phyloP scores from a whole-genome alignment of 208 protist species.

The Trypanosoma rangeli region DNA sequence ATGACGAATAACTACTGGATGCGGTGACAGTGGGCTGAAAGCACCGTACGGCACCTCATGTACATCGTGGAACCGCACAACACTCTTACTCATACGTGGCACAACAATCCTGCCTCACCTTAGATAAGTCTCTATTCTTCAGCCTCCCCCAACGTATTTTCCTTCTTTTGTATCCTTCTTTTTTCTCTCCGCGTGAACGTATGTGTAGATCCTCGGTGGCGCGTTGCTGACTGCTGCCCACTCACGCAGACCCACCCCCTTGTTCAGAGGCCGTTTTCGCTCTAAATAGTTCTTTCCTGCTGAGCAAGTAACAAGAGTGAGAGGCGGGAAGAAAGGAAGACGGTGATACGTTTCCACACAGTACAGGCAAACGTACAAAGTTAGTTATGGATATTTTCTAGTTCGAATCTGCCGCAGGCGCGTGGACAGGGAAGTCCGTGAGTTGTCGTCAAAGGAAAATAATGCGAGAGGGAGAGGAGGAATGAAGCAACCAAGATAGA shows the following conservation, averaged over 20 bases:
- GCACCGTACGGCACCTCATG: constrained; percentile 76
- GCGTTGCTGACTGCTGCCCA: not conserved
- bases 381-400: not conserved
- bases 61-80: constrained; percentile 73
- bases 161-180: constrained; percentile 19
- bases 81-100: constrained; percentile 30
- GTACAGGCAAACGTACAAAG: not conserved
- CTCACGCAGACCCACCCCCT: not conserved
- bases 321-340: not conserved
- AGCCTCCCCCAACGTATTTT: constrained; percentile 28
- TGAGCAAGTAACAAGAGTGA: not conserved
- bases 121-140: not conserved
- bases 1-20: constrained; percentile 77
- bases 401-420: not conserved
- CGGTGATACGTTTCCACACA: no score
- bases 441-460: not conserved
- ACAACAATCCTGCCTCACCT: not conserved
- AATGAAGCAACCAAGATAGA: not conserved
- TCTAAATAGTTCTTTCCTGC: not conserved
- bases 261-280: not conserved
- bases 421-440: not conserved
- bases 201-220: not conserved
- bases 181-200: constrained; percentile 1
- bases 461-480: not conserved
- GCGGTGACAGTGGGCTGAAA: constrained; percentile 78